Evolutionary conservation across 805 yeast genomes (phyloP).

Genomic region (Naumovozyma dairenensis): DNA sequence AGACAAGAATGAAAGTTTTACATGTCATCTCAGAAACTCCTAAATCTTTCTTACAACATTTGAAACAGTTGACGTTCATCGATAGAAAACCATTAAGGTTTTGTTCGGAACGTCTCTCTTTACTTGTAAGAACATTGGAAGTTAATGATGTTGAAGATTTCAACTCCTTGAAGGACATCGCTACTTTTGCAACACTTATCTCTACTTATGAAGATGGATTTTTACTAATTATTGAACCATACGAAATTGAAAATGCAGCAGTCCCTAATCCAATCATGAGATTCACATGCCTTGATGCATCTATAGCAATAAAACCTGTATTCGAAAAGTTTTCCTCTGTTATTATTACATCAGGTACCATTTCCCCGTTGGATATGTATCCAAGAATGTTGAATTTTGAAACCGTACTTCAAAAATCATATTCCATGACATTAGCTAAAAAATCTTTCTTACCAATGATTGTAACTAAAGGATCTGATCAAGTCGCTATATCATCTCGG

Average conservation of each 20-base stretch:
- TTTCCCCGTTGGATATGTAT: slow-evolving; percentile 97
- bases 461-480: slow-evolving; percentile 96
- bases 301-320: slow-evolving; percentile 94
- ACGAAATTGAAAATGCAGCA: slow-evolving; percentile 86
- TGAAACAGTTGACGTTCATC: slow-evolving; percentile 86
- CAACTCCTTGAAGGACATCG: slow-evolving; percentile 87
- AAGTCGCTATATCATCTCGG: slow-evolving; percentile 90
- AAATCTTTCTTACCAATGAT: slow-evolving; percentile 90
- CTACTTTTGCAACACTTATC: slow-evolving; percentile 91
- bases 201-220: slow-evolving; percentile 94
- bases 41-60: slow-evolving; percentile 78
- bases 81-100: slow-evolving; percentile 86
- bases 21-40: slow-evolving; percentile 99
- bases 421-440: slow-evolving; percentile 89
- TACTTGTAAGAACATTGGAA: slow-evolving; percentile 83
- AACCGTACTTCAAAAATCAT: slow-evolving; percentile 88
- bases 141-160: slow-evolving; percentile 84
- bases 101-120: slow-evolving; percentile 83
- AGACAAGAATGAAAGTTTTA: slow-evolving; percentile 93
- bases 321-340: slow-evolving; percentile 89
- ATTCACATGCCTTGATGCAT: slow-evolving; percentile 93
- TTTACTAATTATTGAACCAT: slow-evolving; percentile 85
- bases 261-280: slow-evolving; percentile 94
- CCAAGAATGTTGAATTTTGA: slow-evolving; percentile 93
- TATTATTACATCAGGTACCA: slow-evolving; percentile 94